Percentiles rank a stretch among this genome's conserved stretches.
phyloP scores from a whole-genome alignment of 2,329 filamentous ascomycete species.

The Leptodontidium sp. region DNA sequence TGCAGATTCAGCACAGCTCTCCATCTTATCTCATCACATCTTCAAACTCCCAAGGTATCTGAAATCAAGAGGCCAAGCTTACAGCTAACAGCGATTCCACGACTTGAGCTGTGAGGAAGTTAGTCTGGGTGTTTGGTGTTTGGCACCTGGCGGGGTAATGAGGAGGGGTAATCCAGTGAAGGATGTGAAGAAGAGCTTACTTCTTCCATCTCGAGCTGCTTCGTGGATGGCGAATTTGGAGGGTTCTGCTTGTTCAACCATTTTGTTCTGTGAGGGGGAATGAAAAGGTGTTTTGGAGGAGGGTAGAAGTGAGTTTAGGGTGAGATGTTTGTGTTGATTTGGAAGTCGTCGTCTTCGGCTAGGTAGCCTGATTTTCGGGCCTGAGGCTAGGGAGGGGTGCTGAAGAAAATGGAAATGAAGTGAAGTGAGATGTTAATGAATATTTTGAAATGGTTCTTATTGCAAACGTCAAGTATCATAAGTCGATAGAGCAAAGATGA shows the following conservation, averaged over 20 bases:
- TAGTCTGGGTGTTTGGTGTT: constrained; percentile 35
- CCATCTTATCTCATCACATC: constrained; percentile 17
- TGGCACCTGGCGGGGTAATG: constrained; percentile 22
- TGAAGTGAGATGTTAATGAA: background rate
- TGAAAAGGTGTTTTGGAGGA: background rate
- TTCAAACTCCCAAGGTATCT: background rate
- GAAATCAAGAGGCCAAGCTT: constrained; percentile 41
- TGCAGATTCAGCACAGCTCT: background rate
- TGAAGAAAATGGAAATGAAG: background rate
- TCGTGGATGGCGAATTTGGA: constrained; percentile 86
- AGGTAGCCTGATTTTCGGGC: constrained; percentile 21
- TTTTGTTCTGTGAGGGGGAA: constrained; percentile 4
- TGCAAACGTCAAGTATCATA: too few species aligned
- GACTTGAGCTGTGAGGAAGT: constrained; percentile 61
- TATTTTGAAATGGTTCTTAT: too few species aligned
- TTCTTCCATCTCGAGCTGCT: constrained; percentile 83
- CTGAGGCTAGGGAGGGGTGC: constrained; percentile 20
- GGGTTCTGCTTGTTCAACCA: constrained; percentile 46
- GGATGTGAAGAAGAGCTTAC: constrained; percentile 58
- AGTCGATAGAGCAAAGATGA: too few species aligned
- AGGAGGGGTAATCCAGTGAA: constrained; percentile 1
- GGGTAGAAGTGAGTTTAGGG: background rate
- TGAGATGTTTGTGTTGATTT: constrained; percentile 6
- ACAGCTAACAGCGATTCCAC: constrained; percentile 80
- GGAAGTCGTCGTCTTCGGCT: constrained; percentile 24